Evolutionary conservation across 352 stramenopile genomes (phyloP).

Genomic region (Phytopythium delawarense): DNA sequence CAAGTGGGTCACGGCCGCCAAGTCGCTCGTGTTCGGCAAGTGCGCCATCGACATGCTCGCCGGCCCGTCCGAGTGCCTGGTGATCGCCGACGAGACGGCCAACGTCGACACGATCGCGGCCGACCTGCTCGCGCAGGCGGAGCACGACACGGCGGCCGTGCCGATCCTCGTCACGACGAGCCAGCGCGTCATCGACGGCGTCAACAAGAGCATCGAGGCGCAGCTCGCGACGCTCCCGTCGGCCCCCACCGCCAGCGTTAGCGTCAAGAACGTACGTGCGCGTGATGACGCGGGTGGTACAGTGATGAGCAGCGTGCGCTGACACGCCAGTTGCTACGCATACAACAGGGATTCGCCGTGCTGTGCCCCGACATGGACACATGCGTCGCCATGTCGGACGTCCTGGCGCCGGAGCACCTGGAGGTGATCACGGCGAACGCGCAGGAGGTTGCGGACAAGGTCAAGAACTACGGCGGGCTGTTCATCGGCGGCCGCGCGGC

Average conservation of each 20-base stretch:
- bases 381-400: constrained; percentile 83
- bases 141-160: constrained; percentile 97
- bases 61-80: constrained; percentile 96
- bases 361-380: constrained; percentile 64
- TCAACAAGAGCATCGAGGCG: constrained; percentile 83
- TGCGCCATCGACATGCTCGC: constrained; percentile 99
- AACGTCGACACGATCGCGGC: constrained; percentile 66
- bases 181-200: constrained; percentile 77
- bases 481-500: constrained; percentile 95
- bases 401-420: constrained; percentile 85
- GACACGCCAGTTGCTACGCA: background rate
- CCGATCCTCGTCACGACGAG: constrained; percentile 95
- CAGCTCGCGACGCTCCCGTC: constrained; percentile 79
- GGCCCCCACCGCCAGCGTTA: constrained; percentile 55
- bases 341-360: constrained; percentile 62
- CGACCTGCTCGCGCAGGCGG: constrained; percentile 84
- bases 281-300: background rate
- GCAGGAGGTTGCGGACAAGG: constrained; percentile 74
- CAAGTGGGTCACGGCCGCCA: constrained; percentile 99
- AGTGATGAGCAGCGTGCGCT: background rate
- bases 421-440: constrained; percentile 90
- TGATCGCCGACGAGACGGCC: constrained; percentile 93
- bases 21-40: constrained; percentile 95
- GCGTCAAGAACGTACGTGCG: constrained; percentile 45
- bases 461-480: constrained; percentile 86